These are phyloP conservation scores for Xylaria arbuscula DNA, from an alignment of 2,329 filamentous ascomycete genomes.

Conservation along the genomic window DNA sequence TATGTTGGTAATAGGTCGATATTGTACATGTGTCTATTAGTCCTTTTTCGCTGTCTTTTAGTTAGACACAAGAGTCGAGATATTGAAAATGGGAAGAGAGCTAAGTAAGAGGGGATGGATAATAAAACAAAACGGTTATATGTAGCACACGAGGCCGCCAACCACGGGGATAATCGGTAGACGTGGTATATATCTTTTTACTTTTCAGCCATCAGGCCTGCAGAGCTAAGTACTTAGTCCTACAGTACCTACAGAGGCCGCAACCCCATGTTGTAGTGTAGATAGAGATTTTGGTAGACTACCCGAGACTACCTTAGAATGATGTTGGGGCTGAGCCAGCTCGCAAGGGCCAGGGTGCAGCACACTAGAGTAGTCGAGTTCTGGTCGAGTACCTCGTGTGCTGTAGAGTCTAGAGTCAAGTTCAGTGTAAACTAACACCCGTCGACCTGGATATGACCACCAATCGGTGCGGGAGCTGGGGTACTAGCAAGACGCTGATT, in stretches of 20 bases:
- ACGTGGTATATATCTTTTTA: background rate
- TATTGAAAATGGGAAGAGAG: background rate
- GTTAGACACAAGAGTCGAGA: background rate
- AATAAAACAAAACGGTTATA: background rate
- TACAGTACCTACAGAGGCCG: background rate
- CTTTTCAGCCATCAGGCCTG: background rate
- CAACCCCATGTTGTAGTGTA: too few species aligned
- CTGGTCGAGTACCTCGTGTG: background rate
- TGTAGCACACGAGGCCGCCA: background rate
- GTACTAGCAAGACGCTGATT: slow-evolving; percentile 15
- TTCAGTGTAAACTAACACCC: background rate
- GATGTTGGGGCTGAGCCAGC: slow-evolving; percentile 29
- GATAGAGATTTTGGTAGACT: background rate
- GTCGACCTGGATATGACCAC: slow-evolving; percentile 8
- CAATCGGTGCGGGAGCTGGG: slow-evolving; percentile 6
- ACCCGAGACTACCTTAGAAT: slow-evolving; percentile 7
- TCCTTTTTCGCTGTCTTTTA: background rate
- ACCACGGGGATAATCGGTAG: background rate
- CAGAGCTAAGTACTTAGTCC: background rate
- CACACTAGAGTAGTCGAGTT: background rate
- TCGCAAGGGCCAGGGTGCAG: slow-evolving; percentile 6
- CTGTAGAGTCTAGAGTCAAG: background rate
- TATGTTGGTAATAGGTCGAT: background rate
- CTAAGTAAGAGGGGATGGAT: background rate
- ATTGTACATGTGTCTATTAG: background rate